Evolutionary conservation across 345 rosid genomes (phyloP).

Genomic region (Barbarea vulgaris): DNA sequence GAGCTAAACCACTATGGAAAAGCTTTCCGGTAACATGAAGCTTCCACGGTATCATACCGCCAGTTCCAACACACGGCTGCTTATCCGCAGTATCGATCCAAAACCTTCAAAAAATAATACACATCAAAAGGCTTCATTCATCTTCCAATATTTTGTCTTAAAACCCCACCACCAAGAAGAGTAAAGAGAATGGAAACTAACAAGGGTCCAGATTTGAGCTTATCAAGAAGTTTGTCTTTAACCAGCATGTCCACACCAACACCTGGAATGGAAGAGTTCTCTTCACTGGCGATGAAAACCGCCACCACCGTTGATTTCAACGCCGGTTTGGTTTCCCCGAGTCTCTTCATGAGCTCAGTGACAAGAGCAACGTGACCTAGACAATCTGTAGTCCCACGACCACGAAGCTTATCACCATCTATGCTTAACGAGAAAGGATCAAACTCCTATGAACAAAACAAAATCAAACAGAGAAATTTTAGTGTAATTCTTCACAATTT

Average conservation of each 20-base stretch:
- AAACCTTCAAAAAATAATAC: slow-evolving; percentile 50
- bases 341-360: slow-evolving; percentile 80
- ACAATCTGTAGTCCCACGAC: slow-evolving; percentile 98
- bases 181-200: slow-evolving; percentile 37
- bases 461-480: neutral
- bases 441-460: slow-evolving; percentile 62
- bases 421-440: slow-evolving; percentile 89
- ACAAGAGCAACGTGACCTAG: slow-evolving; percentile 96
- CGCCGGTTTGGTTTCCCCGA: slow-evolving; percentile 77
- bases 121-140: neutral
- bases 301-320: slow-evolving; percentile 80
- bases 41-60: slow-evolving; percentile 98
- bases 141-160: neutral
- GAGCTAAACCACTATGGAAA: slow-evolving; percentile 93
- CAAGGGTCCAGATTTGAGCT: slow-evolving; percentile 95
- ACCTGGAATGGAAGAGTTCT: slow-evolving; percentile 81
- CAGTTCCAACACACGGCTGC: slow-evolving; percentile 99
- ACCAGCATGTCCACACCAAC: slow-evolving; percentile 92
- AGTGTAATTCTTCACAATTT: neutral
- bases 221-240: slow-evolving; percentile 73
- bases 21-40: slow-evolving; percentile 90
- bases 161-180: neutral
- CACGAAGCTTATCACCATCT: slow-evolving; percentile 87
- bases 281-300: slow-evolving; percentile 92
- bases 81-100: slow-evolving; percentile 99